Evolutionary conservation across 306 rosid genomes (phyloP).

Genomic region (Rubus idaeus): DNA sequence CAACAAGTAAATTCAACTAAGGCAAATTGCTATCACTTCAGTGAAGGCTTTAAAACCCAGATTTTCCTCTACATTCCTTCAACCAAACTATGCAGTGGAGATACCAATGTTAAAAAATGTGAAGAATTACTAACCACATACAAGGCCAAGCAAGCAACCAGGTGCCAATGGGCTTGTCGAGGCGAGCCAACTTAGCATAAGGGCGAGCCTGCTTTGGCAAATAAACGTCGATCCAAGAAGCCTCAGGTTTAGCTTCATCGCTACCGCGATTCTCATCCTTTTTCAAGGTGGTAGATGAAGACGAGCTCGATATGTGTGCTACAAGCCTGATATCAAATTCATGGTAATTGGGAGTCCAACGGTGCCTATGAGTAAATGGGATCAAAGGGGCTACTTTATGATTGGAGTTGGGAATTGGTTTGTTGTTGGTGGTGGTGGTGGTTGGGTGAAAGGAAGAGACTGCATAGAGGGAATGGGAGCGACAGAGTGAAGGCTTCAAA

Average conservation of each 20-base stretch:
- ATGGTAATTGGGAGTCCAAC: background rate
- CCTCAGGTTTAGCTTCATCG: background rate
- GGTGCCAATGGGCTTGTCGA: conserved; percentile 90
- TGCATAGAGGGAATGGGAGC: conserved; percentile 19
- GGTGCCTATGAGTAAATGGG: background rate
- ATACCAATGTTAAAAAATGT: background rate
- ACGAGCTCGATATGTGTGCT: conserved; percentile 44
- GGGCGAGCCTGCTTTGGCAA: conserved; percentile 66
- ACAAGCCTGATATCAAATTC: conserved; percentile 29
- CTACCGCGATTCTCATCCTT: background rate
- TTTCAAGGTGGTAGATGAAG: conserved; percentile 31
- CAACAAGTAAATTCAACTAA: background rate
- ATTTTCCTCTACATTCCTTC: background rate
- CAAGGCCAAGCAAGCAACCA: conserved; percentile 98
- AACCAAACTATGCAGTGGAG: background rate
- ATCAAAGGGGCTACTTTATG: background rate
- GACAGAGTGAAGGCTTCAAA: conserved; percentile 31
- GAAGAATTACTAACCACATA: conserved; percentile 22
- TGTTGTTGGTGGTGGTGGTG: background rate
- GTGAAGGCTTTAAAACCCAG: background rate
- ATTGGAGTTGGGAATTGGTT: background rate
- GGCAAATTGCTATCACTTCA: background rate
- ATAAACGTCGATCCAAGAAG: conserved; percentile 25
- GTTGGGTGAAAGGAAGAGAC: conserved; percentile 28
- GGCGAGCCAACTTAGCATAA: conserved; percentile 88